phyloP scores from a whole-genome alignment of 2,329 filamentous ascomycete genomes.

The Penicillium sclerotigenum region DNA sequence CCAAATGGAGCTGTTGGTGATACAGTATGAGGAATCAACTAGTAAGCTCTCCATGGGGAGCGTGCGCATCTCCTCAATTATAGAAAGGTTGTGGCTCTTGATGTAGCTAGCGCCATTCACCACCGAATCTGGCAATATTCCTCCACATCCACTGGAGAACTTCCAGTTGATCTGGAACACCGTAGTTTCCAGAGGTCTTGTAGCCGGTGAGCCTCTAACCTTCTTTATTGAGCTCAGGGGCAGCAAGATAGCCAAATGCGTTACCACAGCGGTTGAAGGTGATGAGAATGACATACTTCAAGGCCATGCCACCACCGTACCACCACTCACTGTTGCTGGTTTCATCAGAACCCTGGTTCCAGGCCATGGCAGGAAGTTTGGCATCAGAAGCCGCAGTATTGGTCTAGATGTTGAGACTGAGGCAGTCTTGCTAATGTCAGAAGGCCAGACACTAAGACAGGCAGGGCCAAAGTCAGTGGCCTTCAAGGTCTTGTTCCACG shows the following conservation, averaged over 20 bases:
- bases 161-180: conserved; percentile 53
- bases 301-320: conserved; percentile 30
- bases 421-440: conserved; percentile 31
- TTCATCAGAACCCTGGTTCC: conserved; percentile 30
- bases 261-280: conserved; percentile 30
- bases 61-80: conserved; percentile 22
- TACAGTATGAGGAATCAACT: conserved; percentile 25
- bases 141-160: conserved; percentile 54
- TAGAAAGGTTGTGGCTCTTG: conserved; percentile 23
- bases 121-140: conserved; percentile 53
- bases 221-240: conserved; percentile 28
- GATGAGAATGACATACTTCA: conserved; percentile 29
- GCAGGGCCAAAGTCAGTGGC: conserved; percentile 17
- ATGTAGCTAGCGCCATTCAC: conserved; percentile 38
- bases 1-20: conserved; percentile 25
- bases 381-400: conserved; percentile 18
- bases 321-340: conserved; percentile 25
- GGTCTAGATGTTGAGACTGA: conserved; percentile 34
- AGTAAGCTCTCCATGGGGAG: conserved; percentile 27
- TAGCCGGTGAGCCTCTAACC: conserved; percentile 20
- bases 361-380: conserved; percentile 31
- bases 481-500: conserved; percentile 23
- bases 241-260: conserved; percentile 28
- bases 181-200: conserved; percentile 33
- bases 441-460: conserved; percentile 14